A percentile compares a stretch with the other conserved stretches of the same genome.
Conservation (phyloP, 768 basidiomycete genomes). For the Gautieria morchelliformis region DNA sequence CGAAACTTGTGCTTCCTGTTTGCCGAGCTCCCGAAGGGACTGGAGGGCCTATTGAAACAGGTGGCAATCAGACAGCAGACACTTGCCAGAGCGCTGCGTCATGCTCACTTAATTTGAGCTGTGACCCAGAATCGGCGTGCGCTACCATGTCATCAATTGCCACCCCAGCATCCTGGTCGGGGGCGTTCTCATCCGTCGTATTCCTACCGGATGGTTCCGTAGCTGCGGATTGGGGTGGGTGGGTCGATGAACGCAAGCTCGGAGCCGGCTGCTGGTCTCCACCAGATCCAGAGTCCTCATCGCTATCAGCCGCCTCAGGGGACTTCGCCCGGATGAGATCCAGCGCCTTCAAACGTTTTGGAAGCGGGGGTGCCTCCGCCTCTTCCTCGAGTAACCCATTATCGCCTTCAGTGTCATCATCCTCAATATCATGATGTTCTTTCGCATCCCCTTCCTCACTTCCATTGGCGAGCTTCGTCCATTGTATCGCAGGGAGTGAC, state of each 20-base stretch:
- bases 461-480: not conserved
- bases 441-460: conserved; percentile 7
- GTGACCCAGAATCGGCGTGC: not conserved
- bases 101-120: too few species aligned
- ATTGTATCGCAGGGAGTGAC: conserved; percentile 13
- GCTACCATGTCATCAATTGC: not conserved
- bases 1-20: too few species aligned
- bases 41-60: too few species aligned
- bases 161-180: not conserved
- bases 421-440: conserved; percentile 22
- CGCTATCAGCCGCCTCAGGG: conserved; percentile 21
- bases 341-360: conserved; percentile 21
- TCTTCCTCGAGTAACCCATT: conserved; percentile 33
- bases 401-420: conserved; percentile 32
- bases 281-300: conserved; percentile 15
- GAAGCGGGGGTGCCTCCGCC: conserved; percentile 23
- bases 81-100: too few species aligned
- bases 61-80: too few species aligned
- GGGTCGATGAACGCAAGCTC: not conserved
- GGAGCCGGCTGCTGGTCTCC: not conserved
- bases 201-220: not conserved
- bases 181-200: not conserved
- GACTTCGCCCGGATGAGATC: conserved; percentile 20
- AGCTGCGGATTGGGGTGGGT: not conserved
- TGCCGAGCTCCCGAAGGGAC: too few species aligned